Evolutionary conservation across 192 early-diverging fungal genomes (phyloP), one percentile per base, ranked within the genome.

Genomic region (Entomortierella lignicola): DNA sequence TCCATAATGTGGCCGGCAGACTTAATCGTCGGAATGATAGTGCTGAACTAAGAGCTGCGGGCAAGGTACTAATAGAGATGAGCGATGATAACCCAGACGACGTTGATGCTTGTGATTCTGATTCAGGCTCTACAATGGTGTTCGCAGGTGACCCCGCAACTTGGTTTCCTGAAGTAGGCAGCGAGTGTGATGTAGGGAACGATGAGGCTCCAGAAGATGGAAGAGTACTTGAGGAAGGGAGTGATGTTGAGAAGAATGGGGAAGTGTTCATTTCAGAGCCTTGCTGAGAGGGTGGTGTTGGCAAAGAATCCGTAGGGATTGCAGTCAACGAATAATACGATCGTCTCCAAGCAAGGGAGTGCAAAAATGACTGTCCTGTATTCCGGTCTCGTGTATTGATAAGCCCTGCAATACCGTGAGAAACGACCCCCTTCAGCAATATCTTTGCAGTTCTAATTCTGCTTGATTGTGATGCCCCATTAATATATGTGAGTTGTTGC

Each of bases 11-110:
- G 0, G 74, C 44, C 12, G 66, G 74, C 32, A 77, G 44, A 29
- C 66, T 77, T n/a, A 77, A 48, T 5, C 74, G 58, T 43, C 66
- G 66, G 21, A 77, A 69, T 1, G 66, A 69, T 2, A 77, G 44
- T 11, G 74, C 66, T 0, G 66, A 69, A 11, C 44, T 69, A 23
- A 77, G 47, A 2, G 60, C 66, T 48, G 61, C 60, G 3, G 70
- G 70, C 26, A 73, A 31, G 4, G 63, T 11, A n/a, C 71, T 73
- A 17, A 73, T 73, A 23, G 63, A 66, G 15, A 68, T 61, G 11
- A 77, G 61, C 8, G 66, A 64, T 2, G 74, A 77, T 21, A 77
- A 54, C 20, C 57, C 67, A 8, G 58, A 58, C 20, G 25, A 34
- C 2, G 60, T 41, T n/a, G 72, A 62, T 42, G 58, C 25, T 30